Evolutionary conservation across 148 eudicot species (phyloP).

Genomic region (Camellia granthamiana): DNA sequence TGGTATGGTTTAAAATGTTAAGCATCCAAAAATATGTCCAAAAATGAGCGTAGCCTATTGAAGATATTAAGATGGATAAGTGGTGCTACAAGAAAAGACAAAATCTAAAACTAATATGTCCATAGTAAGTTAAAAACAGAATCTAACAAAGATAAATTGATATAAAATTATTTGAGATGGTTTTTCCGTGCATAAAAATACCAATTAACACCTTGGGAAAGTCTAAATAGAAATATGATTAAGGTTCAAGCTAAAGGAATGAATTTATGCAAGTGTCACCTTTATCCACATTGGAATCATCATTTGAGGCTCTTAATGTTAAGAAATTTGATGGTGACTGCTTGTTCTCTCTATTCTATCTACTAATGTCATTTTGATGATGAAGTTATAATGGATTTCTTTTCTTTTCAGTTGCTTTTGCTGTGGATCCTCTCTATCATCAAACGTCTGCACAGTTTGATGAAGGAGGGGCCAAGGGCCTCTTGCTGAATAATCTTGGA

Average conservation of each 20-base stretch:
- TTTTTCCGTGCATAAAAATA: no score
- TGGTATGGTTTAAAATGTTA: no score
- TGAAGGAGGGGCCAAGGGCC: conserved; percentile 97
- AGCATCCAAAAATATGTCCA: no score
- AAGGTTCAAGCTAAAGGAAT: neutral
- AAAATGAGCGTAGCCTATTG: neutral
- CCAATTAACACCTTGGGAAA: neutral
- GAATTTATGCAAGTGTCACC: conserved; percentile 67
- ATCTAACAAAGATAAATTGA: neutral
- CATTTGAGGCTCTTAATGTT: conserved; percentile 79
- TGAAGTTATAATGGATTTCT: neutral
- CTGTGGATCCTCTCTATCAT: conserved; percentile 95
- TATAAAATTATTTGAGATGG: no score
- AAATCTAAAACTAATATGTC: no score
- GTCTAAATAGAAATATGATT: no score
- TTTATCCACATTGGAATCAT: conserved; percentile 80
- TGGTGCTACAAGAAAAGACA: neutral
- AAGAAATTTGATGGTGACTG: conserved; percentile 85
- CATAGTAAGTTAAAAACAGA: neutral
- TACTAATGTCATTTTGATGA: neutral
- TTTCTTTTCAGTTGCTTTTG: conserved; percentile 67
- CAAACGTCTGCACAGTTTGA: conserved; percentile 96
- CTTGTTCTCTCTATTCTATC: conserved; percentile 3
- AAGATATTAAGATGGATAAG: neutral
- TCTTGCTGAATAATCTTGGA: conserved; percentile 84